Base-by-base conservation (phyloP, 495 filamentous ascomycete species). In the Hyaloscypha hepaticicola region DNA sequence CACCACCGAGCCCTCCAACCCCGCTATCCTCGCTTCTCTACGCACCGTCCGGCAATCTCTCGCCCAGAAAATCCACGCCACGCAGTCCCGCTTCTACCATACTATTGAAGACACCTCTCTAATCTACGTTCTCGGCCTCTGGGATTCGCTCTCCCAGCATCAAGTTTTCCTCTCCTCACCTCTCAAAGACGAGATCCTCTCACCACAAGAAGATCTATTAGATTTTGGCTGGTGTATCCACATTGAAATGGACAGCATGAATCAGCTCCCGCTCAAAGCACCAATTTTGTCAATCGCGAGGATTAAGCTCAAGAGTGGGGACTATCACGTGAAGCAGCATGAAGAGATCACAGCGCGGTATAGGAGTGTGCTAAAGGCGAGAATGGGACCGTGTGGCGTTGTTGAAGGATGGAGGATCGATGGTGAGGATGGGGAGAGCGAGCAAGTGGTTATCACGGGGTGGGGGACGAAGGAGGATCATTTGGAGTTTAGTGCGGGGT, bases 11-110 rank as follows among this genome's bases (percentile, higher is more conserved):
- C 52, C 38, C 38, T 9, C 34, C 16, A 5, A 28, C 51, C 49
- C 63, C 31, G 6, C 28, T 1, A 55, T 58, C 49, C 28, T 65
- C 27, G 16, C 26, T 12, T 8, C 24, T 19, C 63, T 66, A 6
- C 41, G 16, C n/a, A 2, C 22, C n/a, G 63, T 31, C n/a, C 57
- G 63, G 48, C 5, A 19, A 2, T 9, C 2, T 5, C 63, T 66
- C 28, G 21, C 22, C 48, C 9, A 33, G n/a, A 25, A 49, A n/a
- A 38, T 66, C 50, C 11, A 26, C 29, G 12, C 53, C 49, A 66
- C 63, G 1, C 56, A 60, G 8, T 66, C 63, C 6, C 63, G 33
- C 48, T 66, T 60, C 63, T 66, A 55, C 58, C 63, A 66, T 25
- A 28, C 29, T 57, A 51, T 66, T 31, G 56, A 60, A 41, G 63